Evolutionary conservation across 2,329 filamentous ascomycete species (phyloP), one percentile per base, ranked within the genome.

Genomic region (Blastomyces parvus): DNA sequence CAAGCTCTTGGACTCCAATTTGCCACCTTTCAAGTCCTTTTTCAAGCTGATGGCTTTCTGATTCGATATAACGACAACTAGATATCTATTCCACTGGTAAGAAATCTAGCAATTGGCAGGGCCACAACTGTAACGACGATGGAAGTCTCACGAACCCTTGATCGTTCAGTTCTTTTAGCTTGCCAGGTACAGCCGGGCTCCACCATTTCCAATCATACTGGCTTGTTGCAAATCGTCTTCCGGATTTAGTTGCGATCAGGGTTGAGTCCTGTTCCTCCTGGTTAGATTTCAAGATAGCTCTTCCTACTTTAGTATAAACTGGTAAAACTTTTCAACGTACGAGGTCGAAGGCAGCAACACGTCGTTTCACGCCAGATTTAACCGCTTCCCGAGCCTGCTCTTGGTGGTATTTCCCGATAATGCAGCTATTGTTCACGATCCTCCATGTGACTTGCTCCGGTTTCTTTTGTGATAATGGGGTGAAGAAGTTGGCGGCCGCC

Each of bases 121-220:
- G n/a, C n/a, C n/a, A 14, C 36, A 14, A 9, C 50, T 14, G 25
- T 44, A 25, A 53, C 48, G 46, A 19, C 40, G 17, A 38, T 1
- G 46, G 46, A 4, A 13, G 1, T 13, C 3, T 50, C 9, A 59
- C 76, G 56, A 76, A 89, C 83, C 86, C 90, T 68, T 94, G 84
- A 13, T 84, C 79, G 70, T 90, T 83, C 1, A 97, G 79, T 64
- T 86, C 79, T 67, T 82, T 84, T 22, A 99, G 74, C 61, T 79
- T 84, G 0, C 74, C 76, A 0, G 91, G 90, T 0, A 97, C 89
- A 22, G 77, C 81, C 17, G 77, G 69, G 73, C 95, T 80, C 91
- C 91, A 97, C 94, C 94, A 99, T 74, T 90, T 91, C 94, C 94
- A 99, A 73, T 97, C 93, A 3, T 81, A 79, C 0, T 86, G 84